Percentiles rank a stretch among this genome's conserved stretches.
phyloP scores from a whole-genome alignment of 2,329 filamentous ascomycete genomes.

The Hypoxylon sp. region DNA sequence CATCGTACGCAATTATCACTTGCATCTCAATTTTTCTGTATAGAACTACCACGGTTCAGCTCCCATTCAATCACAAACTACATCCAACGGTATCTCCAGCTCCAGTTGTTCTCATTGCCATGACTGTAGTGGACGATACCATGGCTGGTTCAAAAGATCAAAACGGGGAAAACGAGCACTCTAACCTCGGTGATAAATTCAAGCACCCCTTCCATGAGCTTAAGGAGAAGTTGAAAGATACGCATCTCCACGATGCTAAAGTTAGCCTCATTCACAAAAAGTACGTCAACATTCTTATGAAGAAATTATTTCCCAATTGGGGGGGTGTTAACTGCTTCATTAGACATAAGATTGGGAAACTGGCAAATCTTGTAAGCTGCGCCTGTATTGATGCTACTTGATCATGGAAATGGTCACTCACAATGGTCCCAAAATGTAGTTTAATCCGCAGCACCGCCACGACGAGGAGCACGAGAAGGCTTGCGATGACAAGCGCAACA shows the following conservation, averaged over 20 bases:
- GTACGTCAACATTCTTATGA: slow-evolving; percentile 50
- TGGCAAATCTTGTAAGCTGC: slow-evolving; percentile 68
- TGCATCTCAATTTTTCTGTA: background rate
- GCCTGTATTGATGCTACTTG: slow-evolving; percentile 7
- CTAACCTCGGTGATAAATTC: slow-evolving; percentile 59
- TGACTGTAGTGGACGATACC: slow-evolving; percentile 3
- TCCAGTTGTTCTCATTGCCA: background rate
- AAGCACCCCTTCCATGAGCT: slow-evolving; percentile 61
- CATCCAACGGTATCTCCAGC: slow-evolving; percentile 6
- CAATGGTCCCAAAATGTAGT: slow-evolving; percentile 53
- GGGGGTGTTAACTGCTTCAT: slow-evolving; percentile 3
- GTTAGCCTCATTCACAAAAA: slow-evolving; percentile 69
- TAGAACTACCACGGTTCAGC: background rate
- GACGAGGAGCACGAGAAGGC: slow-evolving; percentile 90
- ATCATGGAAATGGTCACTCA: slow-evolving; percentile 24
- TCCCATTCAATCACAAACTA: background rate
- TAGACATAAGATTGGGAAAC: slow-evolving; percentile 71
- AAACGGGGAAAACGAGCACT: slow-evolving; percentile 39
- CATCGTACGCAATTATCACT: background rate
- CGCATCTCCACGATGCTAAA: slow-evolving; percentile 68
- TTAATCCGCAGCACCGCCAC: slow-evolving; percentile 91
- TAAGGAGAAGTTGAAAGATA: slow-evolving; percentile 66
- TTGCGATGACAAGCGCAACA: slow-evolving; percentile 83
- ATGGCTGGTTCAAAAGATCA: slow-evolving; percentile 40
- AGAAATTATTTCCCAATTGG: background rate